Evolutionary conservation across 1,139 yeast genomes (phyloP).

Genomic region (Pichia sp.): DNA sequence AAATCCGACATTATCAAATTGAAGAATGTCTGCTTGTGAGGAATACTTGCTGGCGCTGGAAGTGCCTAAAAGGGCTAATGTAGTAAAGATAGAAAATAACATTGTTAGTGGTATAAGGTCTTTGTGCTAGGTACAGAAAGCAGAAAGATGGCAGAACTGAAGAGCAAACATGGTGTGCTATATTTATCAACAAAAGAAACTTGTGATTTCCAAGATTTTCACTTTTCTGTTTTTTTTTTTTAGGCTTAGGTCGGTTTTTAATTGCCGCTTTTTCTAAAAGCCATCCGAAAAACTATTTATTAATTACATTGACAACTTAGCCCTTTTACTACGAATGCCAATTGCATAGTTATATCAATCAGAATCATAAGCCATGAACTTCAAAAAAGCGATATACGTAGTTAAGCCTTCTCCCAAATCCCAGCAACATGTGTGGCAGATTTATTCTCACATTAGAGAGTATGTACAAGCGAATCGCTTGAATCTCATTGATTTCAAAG

Average conservation of each 20-base stretch:
- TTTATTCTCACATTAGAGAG: conserved; percentile 4
- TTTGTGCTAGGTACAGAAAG: background rate
- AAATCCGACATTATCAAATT: conserved; percentile 58
- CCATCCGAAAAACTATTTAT: too few species aligned
- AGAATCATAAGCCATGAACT: background rate
- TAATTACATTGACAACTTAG: too few species aligned
- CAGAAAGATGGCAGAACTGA: background rate
- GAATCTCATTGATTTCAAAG: conserved; percentile 10
- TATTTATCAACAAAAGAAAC: too few species aligned
- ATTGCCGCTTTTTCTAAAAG: too few species aligned
- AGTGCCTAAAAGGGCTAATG: background rate
- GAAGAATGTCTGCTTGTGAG: conserved; percentile 35
- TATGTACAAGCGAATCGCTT: background rate
- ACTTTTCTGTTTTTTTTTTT: too few species aligned
- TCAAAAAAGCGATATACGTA: background rate
- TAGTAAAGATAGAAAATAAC: background rate
- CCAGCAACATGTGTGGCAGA: conserved; percentile 17
- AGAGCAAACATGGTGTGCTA: too few species aligned
- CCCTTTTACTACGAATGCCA: too few species aligned
- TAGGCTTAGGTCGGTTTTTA: too few species aligned
- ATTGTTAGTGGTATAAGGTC: background rate
- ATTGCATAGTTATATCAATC: too few species aligned
- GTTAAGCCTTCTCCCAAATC: conserved; percentile 13
- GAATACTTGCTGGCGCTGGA: conserved; percentile 15
- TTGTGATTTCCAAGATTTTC: too few species aligned